Conservation (phyloP, 2,329 filamentous ascomycete species). For the Exophiala mesophila region DNA sequence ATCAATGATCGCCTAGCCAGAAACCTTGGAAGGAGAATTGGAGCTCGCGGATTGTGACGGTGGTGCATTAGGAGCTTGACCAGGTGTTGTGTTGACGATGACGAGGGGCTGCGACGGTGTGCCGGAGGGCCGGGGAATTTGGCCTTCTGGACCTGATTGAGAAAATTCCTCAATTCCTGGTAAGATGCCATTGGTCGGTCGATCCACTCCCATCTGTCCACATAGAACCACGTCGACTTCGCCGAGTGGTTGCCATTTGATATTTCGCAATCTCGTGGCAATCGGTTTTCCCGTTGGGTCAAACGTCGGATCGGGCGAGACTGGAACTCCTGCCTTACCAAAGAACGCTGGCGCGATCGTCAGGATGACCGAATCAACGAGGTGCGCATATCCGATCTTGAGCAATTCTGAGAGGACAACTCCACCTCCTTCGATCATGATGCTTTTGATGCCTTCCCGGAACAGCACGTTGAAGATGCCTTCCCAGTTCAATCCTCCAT, state of each 20-base stretch:
- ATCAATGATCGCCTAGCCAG: too few relatives aligned
- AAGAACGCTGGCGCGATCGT: slow-evolving; percentile 88
- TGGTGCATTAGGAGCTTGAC: too few relatives aligned
- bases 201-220: slow-evolving; percentile 49
- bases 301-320: slow-evolving; percentile 56
- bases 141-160: slow-evolving; percentile 4
- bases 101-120: too few relatives aligned
- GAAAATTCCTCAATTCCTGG: slow-evolving; percentile 20
- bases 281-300: slow-evolving; percentile 54
- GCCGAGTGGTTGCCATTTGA: slow-evolving; percentile 72
- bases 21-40: too few relatives aligned
- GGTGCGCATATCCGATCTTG: slow-evolving; percentile 52
- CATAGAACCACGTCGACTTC: slow-evolving; percentile 74
- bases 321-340: slow-evolving; percentile 74
- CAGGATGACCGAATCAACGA: slow-evolving; percentile 74
- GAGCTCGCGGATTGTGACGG: too few relatives aligned
- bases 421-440: slow-evolving; percentile 91
- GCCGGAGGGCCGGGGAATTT: too few relatives aligned
- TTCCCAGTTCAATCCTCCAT: slow-evolving; percentile 50
- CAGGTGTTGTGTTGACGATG: too few relatives aligned
- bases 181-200: slow-evolving; percentile 17
- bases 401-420: slow-evolving; percentile 77
- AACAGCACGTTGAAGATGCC: slow-evolving; percentile 57
- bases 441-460: slow-evolving; percentile 60
- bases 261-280: slow-evolving; percentile 57